Conservation (phyloP, 2,329 filamentous ascomycete species). For the Zarea fungicola region DNA sequence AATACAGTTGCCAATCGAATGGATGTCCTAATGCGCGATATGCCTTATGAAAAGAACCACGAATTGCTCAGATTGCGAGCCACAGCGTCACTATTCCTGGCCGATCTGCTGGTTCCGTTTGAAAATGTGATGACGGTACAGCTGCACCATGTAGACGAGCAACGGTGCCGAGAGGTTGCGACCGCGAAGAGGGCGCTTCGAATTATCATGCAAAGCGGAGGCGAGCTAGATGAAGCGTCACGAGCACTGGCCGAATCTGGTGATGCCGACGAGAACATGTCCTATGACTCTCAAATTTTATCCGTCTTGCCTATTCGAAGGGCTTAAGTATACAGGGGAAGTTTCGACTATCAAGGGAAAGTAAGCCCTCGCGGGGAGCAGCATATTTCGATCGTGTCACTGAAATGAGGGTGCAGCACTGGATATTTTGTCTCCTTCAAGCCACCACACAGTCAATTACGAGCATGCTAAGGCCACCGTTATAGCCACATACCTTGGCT, state of each 20-base stretch:
- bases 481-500: no score
- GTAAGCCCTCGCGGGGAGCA: no score
- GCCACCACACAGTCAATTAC: no score
- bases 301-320: conserved; percentile 27
- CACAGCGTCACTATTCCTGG: conserved; percentile 70
- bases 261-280: conserved; percentile 11
- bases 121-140: conserved; percentile 25
- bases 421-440: no score
- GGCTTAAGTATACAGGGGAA: conserved; percentile 3
- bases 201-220: conserved; percentile 25
- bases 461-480: no score
- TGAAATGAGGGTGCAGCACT: no score
- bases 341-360: no score
- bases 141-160: conserved; percentile 23
- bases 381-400: no score
- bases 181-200: conserved; percentile 22
- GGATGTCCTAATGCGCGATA: conserved; percentile 63
- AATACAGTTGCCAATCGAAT: conserved; percentile 61
- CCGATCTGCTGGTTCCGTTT: conserved; percentile 54
- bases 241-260: conserved; percentile 22
- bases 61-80: conserved; percentile 66
- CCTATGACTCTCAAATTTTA: conserved; percentile 23
- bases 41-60: conserved; percentile 63
- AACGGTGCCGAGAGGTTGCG: conserved; percentile 25
- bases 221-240: conserved; percentile 23